Percentiles rank a stretch among this genome's conserved stretches.
These are phyloP conservation scores for Gynostemma pentaphyllum DNA, from an alignment of 306 rosid genomes.

Conservation along the genomic window DNA sequence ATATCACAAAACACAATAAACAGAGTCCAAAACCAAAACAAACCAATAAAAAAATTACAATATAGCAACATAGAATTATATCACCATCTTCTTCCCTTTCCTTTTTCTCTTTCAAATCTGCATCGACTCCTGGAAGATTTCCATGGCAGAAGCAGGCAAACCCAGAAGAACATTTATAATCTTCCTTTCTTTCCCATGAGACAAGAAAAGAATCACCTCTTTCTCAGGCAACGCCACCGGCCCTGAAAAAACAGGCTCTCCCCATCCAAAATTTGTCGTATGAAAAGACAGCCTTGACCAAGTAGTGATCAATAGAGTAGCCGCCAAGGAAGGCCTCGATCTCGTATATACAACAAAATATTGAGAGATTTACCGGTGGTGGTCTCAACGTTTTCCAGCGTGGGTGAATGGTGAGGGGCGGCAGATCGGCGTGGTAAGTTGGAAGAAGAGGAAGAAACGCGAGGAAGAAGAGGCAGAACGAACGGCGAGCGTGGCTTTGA, in stretches of 20 bases:
- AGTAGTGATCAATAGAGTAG: slow-evolving; percentile 59
- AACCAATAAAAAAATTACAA: no score
- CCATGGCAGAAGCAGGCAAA: slow-evolving; percentile 75
- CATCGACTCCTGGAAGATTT: slow-evolving; percentile 34
- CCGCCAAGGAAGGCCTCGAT: slow-evolving; percentile 56
- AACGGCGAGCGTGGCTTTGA: no score
- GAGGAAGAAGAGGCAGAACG: no score
- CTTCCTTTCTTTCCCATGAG: slow-evolving; percentile 42
- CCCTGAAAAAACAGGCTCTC: slow-evolving; percentile 57
- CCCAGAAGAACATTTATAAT: slow-evolving; percentile 60
- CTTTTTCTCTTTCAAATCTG: slow-evolving; percentile 20
- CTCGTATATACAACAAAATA: no score
- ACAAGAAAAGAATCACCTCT: slow-evolving; percentile 51
- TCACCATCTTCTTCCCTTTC: background rate
- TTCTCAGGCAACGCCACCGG: slow-evolving; percentile 65
- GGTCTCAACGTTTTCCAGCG: no score
- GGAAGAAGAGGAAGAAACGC: no score
- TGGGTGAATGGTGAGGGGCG: no score
- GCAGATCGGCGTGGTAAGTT: no score
- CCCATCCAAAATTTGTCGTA: slow-evolving; percentile 76
- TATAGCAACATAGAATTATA: no score
- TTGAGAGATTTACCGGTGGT: no score
- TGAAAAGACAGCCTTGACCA: slow-evolving; percentile 68
- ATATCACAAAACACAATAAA: no score
- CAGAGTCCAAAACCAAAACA: no score